These are phyloP conservation scores for Erythrophleum fordii DNA, from an alignment of 306 rosid species.

Conservation along the genomic window DNA sequence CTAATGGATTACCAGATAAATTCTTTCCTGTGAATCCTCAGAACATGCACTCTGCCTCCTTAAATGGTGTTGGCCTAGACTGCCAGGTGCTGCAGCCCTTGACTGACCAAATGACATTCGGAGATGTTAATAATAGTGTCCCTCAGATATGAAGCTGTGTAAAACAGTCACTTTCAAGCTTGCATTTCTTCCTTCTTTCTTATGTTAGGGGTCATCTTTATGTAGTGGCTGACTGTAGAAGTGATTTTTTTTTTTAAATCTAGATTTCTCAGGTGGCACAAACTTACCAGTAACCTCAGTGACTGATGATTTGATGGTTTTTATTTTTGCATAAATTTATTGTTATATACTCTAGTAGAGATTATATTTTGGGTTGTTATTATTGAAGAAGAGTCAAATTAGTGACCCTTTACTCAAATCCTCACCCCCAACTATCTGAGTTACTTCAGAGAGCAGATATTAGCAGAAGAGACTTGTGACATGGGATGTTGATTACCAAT, in stretches of 20 bases:
- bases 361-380: not conserved
- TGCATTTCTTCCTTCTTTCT: not conserved
- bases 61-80: not conserved
- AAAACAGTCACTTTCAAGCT: not conserved
- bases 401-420: no score
- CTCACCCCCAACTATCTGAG: no score
- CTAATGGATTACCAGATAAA: not conserved
- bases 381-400: no score
- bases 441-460: no score
- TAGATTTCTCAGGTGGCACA: not conserved
- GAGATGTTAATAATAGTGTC: conserved; percentile 20
- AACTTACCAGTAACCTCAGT: not conserved
- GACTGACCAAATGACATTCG: not conserved
- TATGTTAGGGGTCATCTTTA: not conserved
- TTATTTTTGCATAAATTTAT: not conserved
- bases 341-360: not conserved
- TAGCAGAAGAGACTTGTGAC: not conserved
- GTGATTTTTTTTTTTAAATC: not conserved
- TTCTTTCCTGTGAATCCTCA: not conserved
- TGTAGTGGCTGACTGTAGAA: conserved; percentile 8
- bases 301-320: not conserved
- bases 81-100: not conserved
- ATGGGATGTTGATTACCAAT: not conserved
- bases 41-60: conserved; percentile 3
- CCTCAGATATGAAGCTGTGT: conserved; percentile 4